phyloP scores from a whole-genome alignment of 1,284 basidiomycete species.

The Pascua sp. region DNA sequence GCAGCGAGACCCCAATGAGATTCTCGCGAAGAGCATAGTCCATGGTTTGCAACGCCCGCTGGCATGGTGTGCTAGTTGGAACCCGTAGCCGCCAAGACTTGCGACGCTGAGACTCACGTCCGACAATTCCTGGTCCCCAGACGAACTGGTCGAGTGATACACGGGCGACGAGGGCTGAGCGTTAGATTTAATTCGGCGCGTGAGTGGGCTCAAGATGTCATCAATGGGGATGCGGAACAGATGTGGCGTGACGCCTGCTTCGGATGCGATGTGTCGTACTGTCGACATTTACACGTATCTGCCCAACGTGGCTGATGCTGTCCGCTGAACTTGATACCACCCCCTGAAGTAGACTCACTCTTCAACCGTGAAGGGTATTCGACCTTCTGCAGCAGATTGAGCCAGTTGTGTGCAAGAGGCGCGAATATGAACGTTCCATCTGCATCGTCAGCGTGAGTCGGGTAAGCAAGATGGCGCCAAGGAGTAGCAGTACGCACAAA shows the following conservation, averaged over 20 bases:
- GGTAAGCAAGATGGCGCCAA: not conserved
- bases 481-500: slow-evolving; percentile 7
- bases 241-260: too few relatives aligned
- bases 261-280: too few relatives aligned
- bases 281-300: too few relatives aligned
- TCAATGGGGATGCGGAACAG: too few relatives aligned
- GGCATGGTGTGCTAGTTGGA: too few relatives aligned
- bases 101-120: slow-evolving; percentile 5
- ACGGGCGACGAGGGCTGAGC: slow-evolving; percentile 9
- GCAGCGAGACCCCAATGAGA: too few relatives aligned
- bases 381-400: slow-evolving; percentile 9
- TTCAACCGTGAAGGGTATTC: slow-evolving; percentile 8
- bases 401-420: slow-evolving; percentile 20
- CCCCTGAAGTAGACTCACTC: slow-evolving; percentile 9
- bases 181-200: too few relatives aligned
- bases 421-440: slow-evolving; percentile 19
- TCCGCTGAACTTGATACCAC: too few relatives aligned
- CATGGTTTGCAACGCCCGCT: not conserved
- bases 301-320: too few relatives aligned
- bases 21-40: too few relatives aligned
- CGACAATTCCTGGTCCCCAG: slow-evolving; percentile 22
- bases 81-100: not conserved
- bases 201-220: too few relatives aligned
- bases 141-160: slow-evolving; percentile 16
- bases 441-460: not conserved